Evolutionary conservation across 441 rosid genomes (phyloP).

Genomic region (Erysimum cheiri): DNA sequence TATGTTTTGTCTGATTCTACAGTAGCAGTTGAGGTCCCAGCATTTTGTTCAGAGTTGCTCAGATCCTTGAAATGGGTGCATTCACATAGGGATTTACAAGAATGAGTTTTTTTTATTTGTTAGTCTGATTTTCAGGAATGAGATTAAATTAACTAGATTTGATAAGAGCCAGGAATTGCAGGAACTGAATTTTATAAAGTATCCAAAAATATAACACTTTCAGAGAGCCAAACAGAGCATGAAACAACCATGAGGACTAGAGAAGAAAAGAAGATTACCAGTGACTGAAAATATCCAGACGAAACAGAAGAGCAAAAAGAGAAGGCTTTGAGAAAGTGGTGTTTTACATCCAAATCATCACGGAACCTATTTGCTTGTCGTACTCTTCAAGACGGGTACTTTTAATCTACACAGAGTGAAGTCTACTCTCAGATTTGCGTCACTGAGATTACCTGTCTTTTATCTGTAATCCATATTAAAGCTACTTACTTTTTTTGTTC

Average conservation of each 20-base stretch:
- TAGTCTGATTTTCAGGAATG: background rate
- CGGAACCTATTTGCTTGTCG: background rate
- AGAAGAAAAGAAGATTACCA: slow-evolving; percentile 28
- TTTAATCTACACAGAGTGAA: slow-evolving; percentile 40
- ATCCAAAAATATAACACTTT: background rate
- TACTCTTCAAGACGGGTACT: slow-evolving; percentile 25
- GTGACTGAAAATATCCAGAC: slow-evolving; percentile 7
- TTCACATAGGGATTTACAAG: background rate
- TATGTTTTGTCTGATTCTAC: slow-evolving; percentile 23
- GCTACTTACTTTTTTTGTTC: background rate
- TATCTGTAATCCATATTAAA: slow-evolving; percentile 20
- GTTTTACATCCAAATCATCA: slow-evolving; percentile 12
- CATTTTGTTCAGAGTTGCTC: background rate
- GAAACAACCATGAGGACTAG: slow-evolving; percentile 16
- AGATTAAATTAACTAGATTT: background rate
- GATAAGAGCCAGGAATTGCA: background rate
- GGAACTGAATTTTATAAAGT: background rate
- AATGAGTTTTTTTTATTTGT: background rate
- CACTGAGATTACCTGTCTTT: slow-evolving; percentile 33
- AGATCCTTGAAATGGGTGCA: background rate
- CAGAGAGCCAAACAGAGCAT: slow-evolving; percentile 26
- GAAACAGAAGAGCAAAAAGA: slow-evolving; percentile 18
- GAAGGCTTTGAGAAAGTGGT: slow-evolving; percentile 14
- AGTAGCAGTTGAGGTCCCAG: slow-evolving; percentile 12
- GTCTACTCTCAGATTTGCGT: slow-evolving; percentile 41